A percentile compares a stretch with the other conserved stretches of the same genome.
Evolutionary conservation across 2,329 filamentous ascomycete species (phyloP).

Genomic region (Nigrospora oryzae): DNA sequence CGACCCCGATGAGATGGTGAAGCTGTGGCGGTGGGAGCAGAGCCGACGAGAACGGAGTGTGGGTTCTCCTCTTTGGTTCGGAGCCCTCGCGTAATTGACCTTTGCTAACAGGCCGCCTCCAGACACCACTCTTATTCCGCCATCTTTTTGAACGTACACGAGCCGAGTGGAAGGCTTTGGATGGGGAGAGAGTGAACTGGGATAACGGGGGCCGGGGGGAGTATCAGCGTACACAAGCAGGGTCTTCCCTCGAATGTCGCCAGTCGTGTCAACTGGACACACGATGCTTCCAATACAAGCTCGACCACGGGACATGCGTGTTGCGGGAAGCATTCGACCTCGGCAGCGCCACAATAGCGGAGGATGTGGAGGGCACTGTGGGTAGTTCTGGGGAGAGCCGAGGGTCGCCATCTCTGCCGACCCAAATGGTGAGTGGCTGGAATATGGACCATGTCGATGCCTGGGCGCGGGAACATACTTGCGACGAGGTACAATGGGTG

Average conservation of each 20-base stretch:
- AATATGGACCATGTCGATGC: neutral
- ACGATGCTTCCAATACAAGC: slow-evolving; percentile 13
- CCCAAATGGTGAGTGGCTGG: neutral
- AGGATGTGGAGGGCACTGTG: neutral
- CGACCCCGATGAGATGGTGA: slow-evolving; percentile 34
- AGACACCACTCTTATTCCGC: slow-evolving; percentile 26
- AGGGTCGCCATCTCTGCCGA: neutral
- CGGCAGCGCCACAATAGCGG: neutral
- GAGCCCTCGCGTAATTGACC: neutral
- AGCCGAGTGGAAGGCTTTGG: neutral
- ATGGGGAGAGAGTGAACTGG: neutral
- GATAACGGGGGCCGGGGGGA: slow-evolving; percentile 4
- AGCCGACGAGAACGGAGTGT: slow-evolving; percentile 20
- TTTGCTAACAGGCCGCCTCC: neutral
- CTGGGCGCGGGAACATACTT: neutral
- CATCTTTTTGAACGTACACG: slow-evolving; percentile 21
- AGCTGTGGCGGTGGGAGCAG: slow-evolving; percentile 38
- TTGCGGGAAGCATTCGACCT: slow-evolving; percentile 5
- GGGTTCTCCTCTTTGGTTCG: slow-evolving; percentile 8
- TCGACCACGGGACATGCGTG: slow-evolving; percentile 10
- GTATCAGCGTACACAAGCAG: slow-evolving; percentile 1
- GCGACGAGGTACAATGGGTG: neutral
- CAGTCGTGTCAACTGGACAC: slow-evolving; percentile 9
- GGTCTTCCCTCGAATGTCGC: slow-evolving; percentile 7
- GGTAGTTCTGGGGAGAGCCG: too few relatives aligned